Base-by-base conservation (phyloP, 2,329 filamentous ascomycete genomes). In the Talaromyces sp. region DNA sequence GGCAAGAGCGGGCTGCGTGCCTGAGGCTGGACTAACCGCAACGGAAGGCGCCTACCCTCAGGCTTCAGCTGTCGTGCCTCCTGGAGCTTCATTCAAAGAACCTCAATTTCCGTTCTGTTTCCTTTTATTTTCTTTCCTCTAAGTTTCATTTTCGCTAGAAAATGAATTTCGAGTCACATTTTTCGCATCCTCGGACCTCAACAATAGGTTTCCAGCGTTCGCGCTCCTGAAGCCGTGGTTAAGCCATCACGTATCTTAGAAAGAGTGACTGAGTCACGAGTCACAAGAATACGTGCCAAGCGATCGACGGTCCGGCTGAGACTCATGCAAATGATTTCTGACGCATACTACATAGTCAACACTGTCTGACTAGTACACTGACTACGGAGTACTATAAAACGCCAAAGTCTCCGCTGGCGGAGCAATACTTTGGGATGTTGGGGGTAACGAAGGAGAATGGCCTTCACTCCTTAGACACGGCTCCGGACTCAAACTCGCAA, bases 191-290 rank as follows among this genome's bases (percentile, higher is more conserved):
- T 11, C 52, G n/a, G 15, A 39, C 35, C 15, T 19, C 45, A 48
- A n/a, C 33, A 21, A 35, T 48, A 48, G 45, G 45, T 48, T 8
- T 4, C 25, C 25, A 35, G 31, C 36, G 22, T 40, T 53, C 28
- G 28, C 22, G 15, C 28, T 25, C 17, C 17, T 28, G 37, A 7
- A 28, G 7, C 25, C 25, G 3, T 28, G 25, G 25, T 28, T 28
- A 28, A n/a, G 8, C 15, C 43, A 31, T 46, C 43, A 46, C 22
- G 22, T 19, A 33, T 48, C 28, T 2, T 25, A 33, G 43, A 48
- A 31, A 48, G 36, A 33, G 35, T 59, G 57, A 46, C 53, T 41
- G 43, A 15, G 57, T 59, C 57, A 59, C 57, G 51, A 37, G 52
- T 45, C 53, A 59, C 57, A 40, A 54, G 45, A 15, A 28, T 41